A percentile compares a stretch with the other conserved stretches of the same genome.
phyloP scores from a whole-genome alignment of 1,284 basidiomycete species.

The Pseudozyma hubeiensis region DNA sequence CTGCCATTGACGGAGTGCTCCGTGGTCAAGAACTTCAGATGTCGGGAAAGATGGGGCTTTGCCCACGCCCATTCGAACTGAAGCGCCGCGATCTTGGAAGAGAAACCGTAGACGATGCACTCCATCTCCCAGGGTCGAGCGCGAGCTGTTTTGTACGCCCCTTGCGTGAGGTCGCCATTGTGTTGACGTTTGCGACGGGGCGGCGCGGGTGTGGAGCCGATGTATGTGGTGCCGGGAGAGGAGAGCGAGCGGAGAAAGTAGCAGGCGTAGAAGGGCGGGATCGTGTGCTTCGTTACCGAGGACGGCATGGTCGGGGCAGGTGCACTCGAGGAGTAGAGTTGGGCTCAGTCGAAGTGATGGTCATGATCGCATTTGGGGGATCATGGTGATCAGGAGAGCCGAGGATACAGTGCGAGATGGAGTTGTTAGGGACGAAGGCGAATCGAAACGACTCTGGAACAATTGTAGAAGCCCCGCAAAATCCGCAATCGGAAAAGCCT shows the following conservation, averaged over 20 bases:
- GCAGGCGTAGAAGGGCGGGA: conserved; percentile 86
- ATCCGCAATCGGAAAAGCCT: neutral
- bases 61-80: conserved; percentile 95
- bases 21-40: conserved; percentile 63
- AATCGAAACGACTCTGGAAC: neutral
- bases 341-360: too few species aligned
- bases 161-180: conserved; percentile 81
- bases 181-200: conserved; percentile 84
- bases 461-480: neutral
- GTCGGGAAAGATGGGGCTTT: conserved; percentile 73
- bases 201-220: conserved; percentile 85
- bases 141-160: conserved; percentile 79
- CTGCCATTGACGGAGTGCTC: conserved; percentile 10
- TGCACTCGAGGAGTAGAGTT: neutral
- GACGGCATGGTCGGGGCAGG: conserved; percentile 32
- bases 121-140: conserved; percentile 89
- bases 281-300: conserved; percentile 72
- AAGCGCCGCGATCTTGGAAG: conserved; percentile 83
- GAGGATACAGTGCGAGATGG: neutral
- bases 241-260: conserved; percentile 77
- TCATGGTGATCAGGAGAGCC: too few species aligned
- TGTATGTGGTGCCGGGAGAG: conserved; percentile 73
- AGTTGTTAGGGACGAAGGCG: neutral
- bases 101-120: conserved; percentile 87
- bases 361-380: too few species aligned